Base-by-base conservation (phyloP, 148 eudicot species). In the Polygonum maritimum region DNA sequence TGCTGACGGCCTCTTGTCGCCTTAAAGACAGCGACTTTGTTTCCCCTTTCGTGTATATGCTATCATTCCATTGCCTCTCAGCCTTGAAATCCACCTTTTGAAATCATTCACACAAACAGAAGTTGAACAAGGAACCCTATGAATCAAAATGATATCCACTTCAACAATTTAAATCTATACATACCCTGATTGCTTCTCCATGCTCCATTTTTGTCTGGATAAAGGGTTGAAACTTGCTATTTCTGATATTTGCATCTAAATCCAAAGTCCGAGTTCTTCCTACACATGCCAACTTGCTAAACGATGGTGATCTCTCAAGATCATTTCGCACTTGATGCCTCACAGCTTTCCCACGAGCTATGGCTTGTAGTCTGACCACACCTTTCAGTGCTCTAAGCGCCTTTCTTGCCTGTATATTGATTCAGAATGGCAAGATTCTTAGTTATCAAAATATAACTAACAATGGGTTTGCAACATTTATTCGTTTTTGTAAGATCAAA, bases 361-460 rank as follows among this genome's bases (percentile, higher is more conserved):
- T 76, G 3, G 92, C 92, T 79, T 89, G 92, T 79, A 89, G 83
- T 82, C 82, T 85, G 52, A 89, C 86, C 75, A 89, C 76, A 70
- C 88, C 92, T 78, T 84, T 89, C 21, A 89, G 79, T 75, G 92
- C 92, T 83, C 83, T 85, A 9, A 87, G 79, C 49, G 92, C 92
- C 75, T 89, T 89, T 69, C 87, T 85, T 51, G 92, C 92, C 92
- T 89, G 79, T 41, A 31, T 14, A 33, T 63, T 63, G 31, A 51
- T n/a, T 51, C 19, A 14, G 19, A 57, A 57, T 57, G 63, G n/a
- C 10, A 57, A 5, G 26, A 6, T 22, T 57, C 21, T 2, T 54
- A 54, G 58, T 18, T 18, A 52, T 18, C 19, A 4, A n/a, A 18
- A 54, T 4, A 54, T 54, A n/a, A 7, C 58, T 18, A 2, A 52